Evolutionary conservation across 2,329 filamentous ascomycete genomes (phyloP), one percentile per base, ranked within the genome.

Genomic region (Myriosclerotinia duriaeana): DNA sequence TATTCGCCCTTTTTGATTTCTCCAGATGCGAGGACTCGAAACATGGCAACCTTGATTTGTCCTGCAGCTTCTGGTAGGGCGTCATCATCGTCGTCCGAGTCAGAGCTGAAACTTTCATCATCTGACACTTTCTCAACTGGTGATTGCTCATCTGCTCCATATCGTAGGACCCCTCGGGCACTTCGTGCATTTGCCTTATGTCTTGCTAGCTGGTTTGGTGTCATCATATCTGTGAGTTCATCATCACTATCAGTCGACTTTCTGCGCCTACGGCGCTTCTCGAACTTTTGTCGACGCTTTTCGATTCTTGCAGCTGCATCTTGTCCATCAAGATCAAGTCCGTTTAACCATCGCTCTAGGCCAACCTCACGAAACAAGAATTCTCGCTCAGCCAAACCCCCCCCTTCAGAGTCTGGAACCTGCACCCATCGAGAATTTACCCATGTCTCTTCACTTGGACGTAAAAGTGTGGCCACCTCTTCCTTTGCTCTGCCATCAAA

Each of bases 1-100:
- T 98, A 99, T 79, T 99, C 95, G 70, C 95, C 95, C 76, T 93
- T 92, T 80, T 97, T 98, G 76, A 99, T 96, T 78, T 98, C 95
- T 17, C 95, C 95, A 8, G 93, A 97, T 2, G 95, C 95, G 55
- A 98, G 83, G 11, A 99, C 95, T 38, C 95, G 88, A 79, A 97
- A 98, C 80, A 99, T 88, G 69, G 94, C 93, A 22, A 99, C 93
- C 80, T 98, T 98, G 81, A 99, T 99, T 80, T 99, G 95, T 12
- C 95, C 95, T 6, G 95, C 91, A 14, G 95, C 92, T 81, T 98
- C 95, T 15, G 94, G 93, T 1, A 92, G 91, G 72, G 94, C 92
- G 77, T 97, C 93, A 72, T 94, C 91, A 72, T 94, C 91, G n/a
- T 58, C 62, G 59, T 81, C 79, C 20, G 86, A 90, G 68, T 92